A percentile compares a stretch with the other conserved stretches of the same genome.
phyloP scores from a whole-genome alignment of 345 rosid species.

The Eucalyptus rudis region DNA sequence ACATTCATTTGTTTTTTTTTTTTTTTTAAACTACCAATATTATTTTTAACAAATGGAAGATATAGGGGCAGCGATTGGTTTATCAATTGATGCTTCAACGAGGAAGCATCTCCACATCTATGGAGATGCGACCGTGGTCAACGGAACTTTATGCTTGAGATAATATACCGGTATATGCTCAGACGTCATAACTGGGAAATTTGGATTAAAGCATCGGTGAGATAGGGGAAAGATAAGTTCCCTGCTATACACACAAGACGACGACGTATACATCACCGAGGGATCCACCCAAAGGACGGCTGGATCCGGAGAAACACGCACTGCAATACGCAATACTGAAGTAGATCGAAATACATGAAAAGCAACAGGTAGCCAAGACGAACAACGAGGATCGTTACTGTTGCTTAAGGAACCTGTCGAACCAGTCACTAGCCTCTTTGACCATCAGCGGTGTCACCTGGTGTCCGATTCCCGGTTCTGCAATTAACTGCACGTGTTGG shows the following conservation, averaged over 20 bases:
- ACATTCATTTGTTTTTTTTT: neutral
- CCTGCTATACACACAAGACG: neutral
- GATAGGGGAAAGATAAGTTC: neutral
- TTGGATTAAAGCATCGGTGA: neutral
- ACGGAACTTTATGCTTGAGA: neutral
- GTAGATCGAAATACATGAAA: neutral
- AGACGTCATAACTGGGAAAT: neutral
- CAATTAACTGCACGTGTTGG: constrained; percentile 29
- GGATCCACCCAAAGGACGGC: neutral
- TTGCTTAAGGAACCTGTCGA: constrained; percentile 20
- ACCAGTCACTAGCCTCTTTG: constrained; percentile 66
- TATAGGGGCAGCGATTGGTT: neutral
- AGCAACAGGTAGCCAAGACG: neutral
- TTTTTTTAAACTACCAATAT: neutral
- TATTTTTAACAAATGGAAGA: neutral
- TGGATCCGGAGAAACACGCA: neutral
- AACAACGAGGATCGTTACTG: neutral
- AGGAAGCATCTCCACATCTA: neutral
- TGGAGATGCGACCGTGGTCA: neutral
- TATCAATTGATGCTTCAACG: neutral
- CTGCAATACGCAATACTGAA: neutral
- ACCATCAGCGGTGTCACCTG: constrained; percentile 60
- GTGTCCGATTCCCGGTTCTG: constrained; percentile 64
- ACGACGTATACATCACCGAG: neutral
- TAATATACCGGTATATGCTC: neutral